phyloP scores from a whole-genome alignment of 208 protist genomes.

The Tritrichomonas foetus region DNA sequence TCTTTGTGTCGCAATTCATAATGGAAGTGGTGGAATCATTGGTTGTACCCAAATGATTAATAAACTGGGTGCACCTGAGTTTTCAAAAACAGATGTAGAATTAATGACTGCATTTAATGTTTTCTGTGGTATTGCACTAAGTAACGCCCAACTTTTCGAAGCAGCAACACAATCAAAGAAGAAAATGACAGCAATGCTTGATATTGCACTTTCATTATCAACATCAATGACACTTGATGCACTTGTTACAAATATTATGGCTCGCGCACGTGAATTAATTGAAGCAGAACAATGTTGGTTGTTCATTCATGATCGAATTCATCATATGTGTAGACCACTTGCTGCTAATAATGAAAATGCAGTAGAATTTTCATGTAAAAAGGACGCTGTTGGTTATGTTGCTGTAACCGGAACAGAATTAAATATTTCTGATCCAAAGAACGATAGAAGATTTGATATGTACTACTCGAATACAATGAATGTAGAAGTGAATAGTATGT shows the following conservation, averaged over 20 bases:
- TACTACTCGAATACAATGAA: neutral
- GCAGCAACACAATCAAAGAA: constrained; percentile 16
- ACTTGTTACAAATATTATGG: constrained; percentile 7
- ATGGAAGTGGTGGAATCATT: neutral
- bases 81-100: neutral
- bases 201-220: neutral
- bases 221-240: neutral
- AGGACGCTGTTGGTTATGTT: neutral
- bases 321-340: neutral
- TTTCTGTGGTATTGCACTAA: constrained; percentile 31
- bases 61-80: neutral
- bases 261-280: neutral
- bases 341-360: neutral
- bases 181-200: constrained; percentile 39
- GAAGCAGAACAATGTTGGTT: constrained; percentile 26
- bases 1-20: constrained; percentile 59
- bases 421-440: neutral
- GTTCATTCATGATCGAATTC: neutral
- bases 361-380: neutral
- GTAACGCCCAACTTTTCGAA: neutral
- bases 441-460: neutral
- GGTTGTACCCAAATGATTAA: constrained; percentile 38
- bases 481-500: neutral
- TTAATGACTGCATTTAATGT: constrained; percentile 39
- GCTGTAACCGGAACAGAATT: neutral